phyloP scores from a whole-genome alignment of 768 basidiomycete species.

The Mycena epipterygia region DNA sequence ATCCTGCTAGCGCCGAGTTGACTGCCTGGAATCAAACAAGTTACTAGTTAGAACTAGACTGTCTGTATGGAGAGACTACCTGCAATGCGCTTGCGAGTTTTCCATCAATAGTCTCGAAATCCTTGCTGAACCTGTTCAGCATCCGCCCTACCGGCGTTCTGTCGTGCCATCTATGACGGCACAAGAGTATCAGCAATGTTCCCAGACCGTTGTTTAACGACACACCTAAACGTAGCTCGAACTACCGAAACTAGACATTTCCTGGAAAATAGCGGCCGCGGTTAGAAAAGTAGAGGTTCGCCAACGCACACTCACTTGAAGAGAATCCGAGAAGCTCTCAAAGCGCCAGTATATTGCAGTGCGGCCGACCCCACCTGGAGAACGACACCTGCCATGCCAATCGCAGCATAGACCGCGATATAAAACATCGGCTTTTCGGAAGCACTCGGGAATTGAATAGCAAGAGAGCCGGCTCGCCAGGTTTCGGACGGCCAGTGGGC shows the following conservation, averaged over 20 bases:
- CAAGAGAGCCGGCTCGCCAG: slow-evolving; percentile 32
- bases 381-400: slow-evolving; percentile 50
- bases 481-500: not conserved
- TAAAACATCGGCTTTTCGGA: slow-evolving; percentile 78
- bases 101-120: slow-evolving; percentile 89
- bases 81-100: slow-evolving; percentile 78
- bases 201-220: slow-evolving; percentile 34
- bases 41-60: too few species aligned
- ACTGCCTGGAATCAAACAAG: slow-evolving; percentile 61
- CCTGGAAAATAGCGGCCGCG: slow-evolving; percentile 53
- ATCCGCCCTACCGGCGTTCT: slow-evolving; percentile 88
- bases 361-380: slow-evolving; percentile 34
- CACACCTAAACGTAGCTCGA: slow-evolving; percentile 86
- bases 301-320: slow-evolving; percentile 50
- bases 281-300: not conserved
- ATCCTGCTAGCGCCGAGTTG: slow-evolving; percentile 81
- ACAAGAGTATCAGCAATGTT: not conserved
- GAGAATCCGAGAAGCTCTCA: slow-evolving; percentile 60
- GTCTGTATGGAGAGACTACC: too few species aligned
- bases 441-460: slow-evolving; percentile 59
- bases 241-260: slow-evolving; percentile 77
- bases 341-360: slow-evolving; percentile 71
- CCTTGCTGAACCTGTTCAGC: slow-evolving; percentile 81
- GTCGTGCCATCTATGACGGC: slow-evolving; percentile 44
- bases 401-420: slow-evolving; percentile 73